Evolutionary conservation across 2,329 filamentous ascomycete genomes (phyloP), one percentile per base, ranked within the genome.

Genomic region (Rhexocercosporidium sp.): DNA sequence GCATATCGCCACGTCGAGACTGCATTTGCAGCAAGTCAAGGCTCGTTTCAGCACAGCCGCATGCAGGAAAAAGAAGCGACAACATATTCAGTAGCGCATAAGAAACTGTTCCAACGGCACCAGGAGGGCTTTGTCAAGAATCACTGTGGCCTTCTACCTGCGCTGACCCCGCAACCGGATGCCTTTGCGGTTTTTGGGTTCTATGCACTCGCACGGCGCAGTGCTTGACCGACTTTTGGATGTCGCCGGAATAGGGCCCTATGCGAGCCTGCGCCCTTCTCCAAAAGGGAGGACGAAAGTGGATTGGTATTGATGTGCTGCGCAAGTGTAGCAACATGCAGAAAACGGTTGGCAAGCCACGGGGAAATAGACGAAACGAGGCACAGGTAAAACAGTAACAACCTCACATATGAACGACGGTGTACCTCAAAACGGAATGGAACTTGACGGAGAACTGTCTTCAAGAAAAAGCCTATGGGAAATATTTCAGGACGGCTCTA

Each of bases 201-300:
- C 41, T 44, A 37, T 37, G 53, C 20, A 22, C n/a, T 37, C n/a
- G n/a, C 9, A 31, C 11, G 53, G 29, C 29, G 29, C 29, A 56
- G 29, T 37, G 29, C 31, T 14, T 56, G 53, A 56, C 29, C 53
- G 53, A 56, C 53, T 12, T 56, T 56, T 56, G n/a, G 53, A 11
- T 5, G n/a, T 37, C 34, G 34, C 51, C 34, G 5, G 51, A n/a
- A 6, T 16, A 20, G n/a, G 41, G 5, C 41, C n/a, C 16, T 44
- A 6, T 11, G 6, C 16, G 1, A 18, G 2, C 6, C 8, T 44
- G n/a, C n/a, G 14, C 41, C 16, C 41, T 18, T 18, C 14, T 44
- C 5, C 12, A 44, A 44, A 20, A 5, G 41, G n/a, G 12, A 44
- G 41, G n/a, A 6, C 8, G n/a, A 16, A n/a, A 18, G 41, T 18